These are phyloP conservation scores for Rubia tinctorum DNA, from an alignment of 305 asterid species.

Conservation along the genomic window DNA sequence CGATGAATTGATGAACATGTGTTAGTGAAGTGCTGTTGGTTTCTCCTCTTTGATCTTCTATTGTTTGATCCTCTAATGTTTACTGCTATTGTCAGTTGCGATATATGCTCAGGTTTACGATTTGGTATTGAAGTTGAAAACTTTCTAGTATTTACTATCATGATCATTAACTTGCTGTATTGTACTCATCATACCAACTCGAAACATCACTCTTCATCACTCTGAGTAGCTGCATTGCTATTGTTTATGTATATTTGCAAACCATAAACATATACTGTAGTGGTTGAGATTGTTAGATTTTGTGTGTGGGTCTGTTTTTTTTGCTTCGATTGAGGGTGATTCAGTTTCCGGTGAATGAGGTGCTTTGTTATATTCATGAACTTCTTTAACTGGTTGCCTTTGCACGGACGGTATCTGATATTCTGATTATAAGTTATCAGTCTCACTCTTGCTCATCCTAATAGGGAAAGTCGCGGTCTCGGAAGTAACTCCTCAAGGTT, in stretches of 20 bases:
- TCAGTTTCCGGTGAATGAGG: not conserved
- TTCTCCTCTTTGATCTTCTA: too few species aligned
- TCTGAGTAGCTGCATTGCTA: not conserved
- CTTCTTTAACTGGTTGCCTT: not conserved
- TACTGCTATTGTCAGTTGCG: not conserved
- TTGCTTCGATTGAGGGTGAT: not conserved
- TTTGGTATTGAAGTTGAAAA: not conserved
- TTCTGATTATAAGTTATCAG: not conserved
- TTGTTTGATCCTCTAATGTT: not conserved
- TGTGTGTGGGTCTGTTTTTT: not conserved
- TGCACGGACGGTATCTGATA: not conserved
- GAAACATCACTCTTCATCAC: not conserved
- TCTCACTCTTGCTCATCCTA: constrained; percentile 1
- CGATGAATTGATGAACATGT: not conserved
- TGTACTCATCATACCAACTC: not conserved
- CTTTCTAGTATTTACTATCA: not conserved
- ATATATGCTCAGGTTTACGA: not conserved
- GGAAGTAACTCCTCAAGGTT: constrained; percentile 34
- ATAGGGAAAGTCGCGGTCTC: constrained; percentile 30
- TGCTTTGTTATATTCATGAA: not conserved
- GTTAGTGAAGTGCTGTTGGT: not conserved
- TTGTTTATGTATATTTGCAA: not conserved
- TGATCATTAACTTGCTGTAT: not conserved
- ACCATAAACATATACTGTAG: not conserved
- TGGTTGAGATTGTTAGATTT: not conserved